These are phyloP conservation scores for Millerago galiae DNA, from an alignment of 805 yeast species.

Conservation along the genomic window DNA sequence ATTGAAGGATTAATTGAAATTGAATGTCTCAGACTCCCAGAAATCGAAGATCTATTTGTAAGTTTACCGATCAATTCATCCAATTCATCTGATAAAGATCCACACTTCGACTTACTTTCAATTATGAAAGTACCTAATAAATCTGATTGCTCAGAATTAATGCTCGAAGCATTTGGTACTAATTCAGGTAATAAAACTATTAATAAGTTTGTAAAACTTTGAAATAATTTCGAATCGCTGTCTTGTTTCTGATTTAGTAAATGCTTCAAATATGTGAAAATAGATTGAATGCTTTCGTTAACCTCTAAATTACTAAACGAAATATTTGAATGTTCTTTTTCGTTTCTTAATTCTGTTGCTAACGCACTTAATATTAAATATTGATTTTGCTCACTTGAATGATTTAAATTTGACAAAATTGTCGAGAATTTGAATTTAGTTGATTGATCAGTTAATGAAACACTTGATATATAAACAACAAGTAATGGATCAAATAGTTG, in stretches of 20 bases:
- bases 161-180: conserved; percentile 1
- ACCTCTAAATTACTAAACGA: conserved; percentile 16
- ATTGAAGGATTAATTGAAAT: conserved; percentile 2
- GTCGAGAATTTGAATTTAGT: conserved; percentile 10
- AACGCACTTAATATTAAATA: conserved; percentile 12
- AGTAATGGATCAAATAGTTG: conserved; percentile 17
- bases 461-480: conserved; percentile 12
- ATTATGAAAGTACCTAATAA: conserved; percentile 9
- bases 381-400: conserved; percentile 15
- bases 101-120: conserved; percentile 3
- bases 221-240: conserved; percentile 1
- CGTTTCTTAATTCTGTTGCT: conserved; percentile 12
- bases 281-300: conserved; percentile 7
- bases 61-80: conserved; percentile 9
- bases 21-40: conserved; percentile 10
- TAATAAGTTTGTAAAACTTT: conserved; percentile 11
- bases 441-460: conserved; percentile 5
- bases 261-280: conserved; percentile 10
- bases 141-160: conserved; percentile 10
- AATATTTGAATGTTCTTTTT: conserved; percentile 2
- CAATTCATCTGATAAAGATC: conserved; percentile 11
- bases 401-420: conserved; percentile 8
- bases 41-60: conserved; percentile 13
- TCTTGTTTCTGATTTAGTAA: conserved; percentile 4
- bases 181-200: conserved; percentile 8